These are phyloP conservation scores for Escallonia herrerae DNA, from an alignment of 129 eudicot species.

Conservation along the genomic window DNA sequence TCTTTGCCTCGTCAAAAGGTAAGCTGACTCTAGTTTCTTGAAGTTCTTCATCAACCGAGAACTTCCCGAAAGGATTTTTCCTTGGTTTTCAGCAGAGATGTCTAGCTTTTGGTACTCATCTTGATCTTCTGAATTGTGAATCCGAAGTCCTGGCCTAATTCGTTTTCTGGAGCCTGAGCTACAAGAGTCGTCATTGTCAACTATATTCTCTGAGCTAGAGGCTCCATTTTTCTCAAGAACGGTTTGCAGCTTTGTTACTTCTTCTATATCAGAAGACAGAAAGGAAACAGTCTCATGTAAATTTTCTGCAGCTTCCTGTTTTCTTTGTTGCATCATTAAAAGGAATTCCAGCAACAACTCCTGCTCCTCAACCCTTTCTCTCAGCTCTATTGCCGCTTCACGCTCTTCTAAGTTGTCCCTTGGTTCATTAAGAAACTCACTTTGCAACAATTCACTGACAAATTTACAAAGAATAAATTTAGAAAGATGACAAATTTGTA, in stretches of 20 bases:
- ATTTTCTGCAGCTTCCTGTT: constrained; percentile 63
- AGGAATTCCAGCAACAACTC: constrained; percentile 71
- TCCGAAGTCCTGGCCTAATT: constrained; percentile 30
- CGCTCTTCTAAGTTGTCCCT: constrained; percentile 41
- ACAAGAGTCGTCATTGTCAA: constrained; percentile 44
- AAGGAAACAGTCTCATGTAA: constrained; percentile 59
- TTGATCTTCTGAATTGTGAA: constrained; percentile 21
- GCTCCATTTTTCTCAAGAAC: constrained; percentile 31
- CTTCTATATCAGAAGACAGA: constrained; percentile 77
- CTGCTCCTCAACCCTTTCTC: constrained; percentile 54
- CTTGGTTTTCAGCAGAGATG: constrained; percentile 24
- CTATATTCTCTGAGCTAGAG: constrained; percentile 19
- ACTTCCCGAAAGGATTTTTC: constrained; percentile 35
- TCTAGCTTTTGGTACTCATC: constrained; percentile 39
- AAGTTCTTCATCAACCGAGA: constrained; percentile 77
- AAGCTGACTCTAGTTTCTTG: constrained; percentile 79
- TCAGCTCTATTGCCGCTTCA: constrained; percentile 44
- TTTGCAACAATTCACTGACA: constrained; percentile 48
- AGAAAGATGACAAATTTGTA: neutral
- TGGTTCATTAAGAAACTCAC: constrained; percentile 53
- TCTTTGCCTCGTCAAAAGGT: constrained; percentile 55
- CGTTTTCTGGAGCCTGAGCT: constrained; percentile 58
- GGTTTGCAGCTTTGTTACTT: constrained; percentile 51
- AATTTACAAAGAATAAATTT: neutral
- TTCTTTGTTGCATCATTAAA: constrained; percentile 45